phyloP scores from a whole-genome alignment of 2,329 filamentous ascomycete genomes.

The Didymella segeticola region DNA sequence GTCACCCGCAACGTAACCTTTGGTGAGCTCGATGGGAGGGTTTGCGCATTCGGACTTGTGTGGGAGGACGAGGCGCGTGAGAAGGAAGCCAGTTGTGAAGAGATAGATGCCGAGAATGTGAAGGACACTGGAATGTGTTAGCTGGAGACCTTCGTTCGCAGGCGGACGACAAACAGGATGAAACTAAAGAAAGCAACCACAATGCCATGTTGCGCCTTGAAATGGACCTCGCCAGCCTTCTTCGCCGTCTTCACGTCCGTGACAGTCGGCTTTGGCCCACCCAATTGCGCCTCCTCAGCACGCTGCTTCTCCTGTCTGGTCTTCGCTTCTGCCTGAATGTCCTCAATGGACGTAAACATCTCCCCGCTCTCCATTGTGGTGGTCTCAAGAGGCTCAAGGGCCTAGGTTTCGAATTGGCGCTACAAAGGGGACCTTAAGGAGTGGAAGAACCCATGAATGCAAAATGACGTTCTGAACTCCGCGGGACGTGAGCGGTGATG shows the following conservation, averaged over 20 bases:
- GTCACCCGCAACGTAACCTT: slow-evolving; percentile 48
- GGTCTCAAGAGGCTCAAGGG: neutral
- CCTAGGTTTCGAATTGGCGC: slow-evolving; percentile 1
- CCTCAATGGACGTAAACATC: slow-evolving; percentile 46
- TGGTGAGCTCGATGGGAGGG: slow-evolving; percentile 67
- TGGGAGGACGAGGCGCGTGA: slow-evolving; percentile 82
- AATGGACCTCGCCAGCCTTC: slow-evolving; percentile 55
- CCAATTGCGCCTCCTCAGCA: slow-evolving; percentile 15
- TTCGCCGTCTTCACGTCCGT: slow-evolving; percentile 39
- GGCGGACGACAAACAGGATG: slow-evolving; percentile 60
- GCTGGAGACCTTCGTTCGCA: neutral
- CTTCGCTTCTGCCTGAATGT: slow-evolving; percentile 47
- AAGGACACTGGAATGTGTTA: slow-evolving; percentile 61
- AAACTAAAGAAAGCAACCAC: slow-evolving; percentile 71
- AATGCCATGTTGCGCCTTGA: slow-evolving; percentile 61
- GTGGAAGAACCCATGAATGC: slow-evolving; percentile 28
- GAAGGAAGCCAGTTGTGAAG: slow-evolving; percentile 93
- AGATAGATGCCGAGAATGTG: slow-evolving; percentile 85
- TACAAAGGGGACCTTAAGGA: slow-evolving; percentile 23
- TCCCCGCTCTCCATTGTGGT: slow-evolving; percentile 48
- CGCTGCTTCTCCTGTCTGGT: slow-evolving; percentile 41
- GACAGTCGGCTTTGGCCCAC: slow-evolving; percentile 34
- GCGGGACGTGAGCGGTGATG: slow-evolving; percentile 8
- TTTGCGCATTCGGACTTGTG: slow-evolving; percentile 79
- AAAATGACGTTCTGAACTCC: slow-evolving; percentile 8